Conservation (phyloP, 345 rosid species). For the Brassica incana region DNA sequence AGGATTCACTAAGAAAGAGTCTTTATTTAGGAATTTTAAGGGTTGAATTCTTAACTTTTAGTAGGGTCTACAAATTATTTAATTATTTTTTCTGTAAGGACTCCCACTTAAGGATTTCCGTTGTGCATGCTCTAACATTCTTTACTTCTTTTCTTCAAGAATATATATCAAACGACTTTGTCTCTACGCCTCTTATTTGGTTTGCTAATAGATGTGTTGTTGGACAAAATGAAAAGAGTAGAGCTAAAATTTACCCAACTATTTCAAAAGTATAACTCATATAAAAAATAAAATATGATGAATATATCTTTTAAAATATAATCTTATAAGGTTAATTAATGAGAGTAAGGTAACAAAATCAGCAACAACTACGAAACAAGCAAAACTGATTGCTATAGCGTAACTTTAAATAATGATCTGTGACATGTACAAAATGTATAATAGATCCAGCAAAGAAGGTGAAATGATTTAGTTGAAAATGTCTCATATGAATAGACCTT, state of each 20-base stretch:
- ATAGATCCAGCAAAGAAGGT: background rate
- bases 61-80: too few species aligned
- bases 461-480: conserved; percentile 1
- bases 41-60: too few species aligned
- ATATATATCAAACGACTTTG: conserved; percentile 22
- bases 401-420: background rate
- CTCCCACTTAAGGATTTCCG: too few species aligned
- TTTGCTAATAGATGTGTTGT: background rate
- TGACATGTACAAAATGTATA: background rate
- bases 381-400: background rate
- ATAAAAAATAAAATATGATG: background rate
- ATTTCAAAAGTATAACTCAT: background rate
- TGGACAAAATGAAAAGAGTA: background rate
- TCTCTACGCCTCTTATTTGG: conserved; percentile 10
- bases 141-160: background rate
- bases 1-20: too few species aligned
- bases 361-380: background rate
- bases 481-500: conserved; percentile 9
- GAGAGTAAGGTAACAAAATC: background rate
- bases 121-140: too few species aligned
- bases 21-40: too few species aligned
- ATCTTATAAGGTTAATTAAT: background rate
- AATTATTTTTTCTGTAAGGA: too few species aligned
- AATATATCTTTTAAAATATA: background rate
- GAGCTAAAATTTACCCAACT: background rate